phyloP scores from a whole-genome alignment of 331 rosid species.

The Arachis monticola region DNA sequence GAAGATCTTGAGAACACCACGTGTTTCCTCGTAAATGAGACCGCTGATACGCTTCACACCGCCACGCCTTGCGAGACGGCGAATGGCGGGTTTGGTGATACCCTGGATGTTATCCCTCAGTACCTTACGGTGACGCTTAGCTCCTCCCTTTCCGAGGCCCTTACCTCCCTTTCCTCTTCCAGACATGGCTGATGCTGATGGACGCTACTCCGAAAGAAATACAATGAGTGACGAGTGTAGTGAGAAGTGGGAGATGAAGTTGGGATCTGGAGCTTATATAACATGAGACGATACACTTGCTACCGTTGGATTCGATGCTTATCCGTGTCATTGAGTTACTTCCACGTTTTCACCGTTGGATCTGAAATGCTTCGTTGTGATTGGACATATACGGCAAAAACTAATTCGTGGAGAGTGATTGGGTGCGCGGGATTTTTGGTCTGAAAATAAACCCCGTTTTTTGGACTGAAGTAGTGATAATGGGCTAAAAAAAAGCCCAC shows the following conservation, averaged over 20 bases:
- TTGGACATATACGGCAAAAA: neutral
- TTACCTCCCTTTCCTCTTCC: constrained; percentile 50
- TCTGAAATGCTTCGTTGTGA: neutral
- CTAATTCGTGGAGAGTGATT: too few species aligned
- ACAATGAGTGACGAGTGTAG: neutral
- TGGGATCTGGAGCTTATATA: constrained; percentile 2
- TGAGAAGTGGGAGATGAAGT: neutral
- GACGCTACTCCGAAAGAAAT: neutral
- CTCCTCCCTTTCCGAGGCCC: constrained; percentile 52
- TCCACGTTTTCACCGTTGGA: neutral
- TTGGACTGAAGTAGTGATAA: too few species aligned
- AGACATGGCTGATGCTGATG: constrained; percentile 28
- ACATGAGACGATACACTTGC: accelerated
- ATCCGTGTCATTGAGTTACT: constrained; percentile 25
- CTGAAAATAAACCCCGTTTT: too few species aligned
- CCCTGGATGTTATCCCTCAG: constrained; percentile 54
- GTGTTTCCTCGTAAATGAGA: constrained; percentile 47
- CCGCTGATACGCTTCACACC: constrained; percentile 53
- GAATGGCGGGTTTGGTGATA: constrained; percentile 50
- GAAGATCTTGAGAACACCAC: constrained; percentile 51
- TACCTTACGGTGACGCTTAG: constrained; percentile 52
- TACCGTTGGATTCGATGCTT: constrained; percentile 22
- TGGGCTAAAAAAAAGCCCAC: too few species aligned
- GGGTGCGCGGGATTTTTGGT: too few species aligned
- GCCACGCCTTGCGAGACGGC: constrained; percentile 50